Conservation (phyloP, 345 rosid species). For the Balakata baccata region DNA sequence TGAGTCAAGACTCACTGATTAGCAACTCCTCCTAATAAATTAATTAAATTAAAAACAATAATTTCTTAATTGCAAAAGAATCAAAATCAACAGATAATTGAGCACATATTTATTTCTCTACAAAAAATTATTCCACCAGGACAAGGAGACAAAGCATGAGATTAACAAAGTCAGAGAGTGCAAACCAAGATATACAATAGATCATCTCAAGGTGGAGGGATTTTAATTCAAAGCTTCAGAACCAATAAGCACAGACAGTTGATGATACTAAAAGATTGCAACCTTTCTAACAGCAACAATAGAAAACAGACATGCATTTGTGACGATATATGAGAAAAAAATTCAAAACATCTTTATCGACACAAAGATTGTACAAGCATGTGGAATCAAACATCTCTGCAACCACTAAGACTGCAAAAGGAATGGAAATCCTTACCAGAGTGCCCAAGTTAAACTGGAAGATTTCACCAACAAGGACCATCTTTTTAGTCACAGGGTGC, state of each 20-base stretch:
- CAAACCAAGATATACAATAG: background rate
- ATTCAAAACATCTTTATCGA: background rate
- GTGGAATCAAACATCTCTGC: background rate
- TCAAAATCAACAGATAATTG: background rate
- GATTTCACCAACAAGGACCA: slow-evolving; percentile 85
- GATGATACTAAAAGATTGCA: too few relatives aligned
- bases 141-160: background rate
- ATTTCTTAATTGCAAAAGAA: background rate
- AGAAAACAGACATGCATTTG: background rate
- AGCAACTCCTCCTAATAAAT: background rate
- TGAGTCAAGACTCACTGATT: background rate
- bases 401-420: background rate
- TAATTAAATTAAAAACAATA: background rate
- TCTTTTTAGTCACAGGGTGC: slow-evolving; percentile 90
- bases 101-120: background rate
- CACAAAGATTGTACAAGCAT: background rate
- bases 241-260: background rate
- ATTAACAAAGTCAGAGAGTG: too few relatives aligned
- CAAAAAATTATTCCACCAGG: background rate
- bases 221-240: background rate
- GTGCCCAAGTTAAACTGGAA: slow-evolving; percentile 74
- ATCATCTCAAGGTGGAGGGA: background rate
- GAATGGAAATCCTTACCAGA: slow-evolving; percentile 43
- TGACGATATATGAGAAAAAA: background rate
- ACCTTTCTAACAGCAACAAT: too few relatives aligned